Base-by-base conservation (phyloP, 2,329 filamentous ascomycete genomes). In the Colletotrichum theobromicola region DNA sequence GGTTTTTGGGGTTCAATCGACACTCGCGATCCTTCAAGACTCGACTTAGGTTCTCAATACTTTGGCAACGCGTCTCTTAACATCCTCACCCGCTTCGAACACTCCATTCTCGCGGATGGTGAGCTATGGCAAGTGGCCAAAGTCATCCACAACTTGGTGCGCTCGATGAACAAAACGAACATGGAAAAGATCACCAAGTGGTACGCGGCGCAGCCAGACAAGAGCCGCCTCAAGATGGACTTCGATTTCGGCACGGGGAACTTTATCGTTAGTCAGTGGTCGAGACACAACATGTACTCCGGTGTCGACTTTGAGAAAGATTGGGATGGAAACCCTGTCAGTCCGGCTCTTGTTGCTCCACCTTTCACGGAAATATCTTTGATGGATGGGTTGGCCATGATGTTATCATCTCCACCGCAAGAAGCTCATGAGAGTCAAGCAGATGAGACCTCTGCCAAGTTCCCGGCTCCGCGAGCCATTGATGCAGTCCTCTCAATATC, bases 91-190 rank as follows among this genome's bases (percentile, higher is more conserved):
- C 18, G 18, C 37, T 0, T n/a, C 37, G 2, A 42, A 0, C 37
- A 42, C 0, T n/a, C 37, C 4, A 2, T 3, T 1, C 37, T 42
- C 3, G 37, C 37, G 0, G 37, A 42, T 0, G 18, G 37, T 18
- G 37, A 42, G 37, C 18, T 42, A 4, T 42, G 37, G 37, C 2
- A 42, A 18, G 37, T 42, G 8, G 37, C 37, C 0, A 18, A 42
- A n/a, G 37, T 42, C 18, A 6, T 42, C 37, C 37, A 42, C 3
- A 3, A 42, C 18, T 5, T 42, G 8, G 37, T 42, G 18, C 4
- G 37, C 0, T 42, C 37, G 37, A 42, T 42, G 37, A 1, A 10
- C 18, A 42, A n/a, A 3, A 5, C 37, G 18, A 3, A 3, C 37
- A 42, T 42, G 37, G 37, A 42, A 1, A 10, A 4, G 1, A 42